Evolutionary conservation across 78 protist species (phyloP).

Genomic region (Dictyostelium intermedium): DNA sequence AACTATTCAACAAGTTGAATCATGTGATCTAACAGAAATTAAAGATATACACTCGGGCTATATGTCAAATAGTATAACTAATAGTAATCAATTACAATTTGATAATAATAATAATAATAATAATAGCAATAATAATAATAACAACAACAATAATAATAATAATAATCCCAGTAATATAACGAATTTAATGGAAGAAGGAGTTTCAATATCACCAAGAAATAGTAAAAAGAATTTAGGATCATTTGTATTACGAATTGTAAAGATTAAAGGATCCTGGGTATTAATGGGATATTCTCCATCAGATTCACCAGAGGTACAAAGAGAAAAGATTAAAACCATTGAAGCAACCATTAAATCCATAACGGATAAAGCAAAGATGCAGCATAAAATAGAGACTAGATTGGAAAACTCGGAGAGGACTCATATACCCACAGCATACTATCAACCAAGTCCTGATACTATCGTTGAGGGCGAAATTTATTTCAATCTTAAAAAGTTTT

Average conservation of each 20-base stretch:
- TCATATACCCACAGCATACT: constrained; percentile 26
- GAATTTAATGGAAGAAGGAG: constrained; percentile 3
- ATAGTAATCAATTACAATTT: neutral
- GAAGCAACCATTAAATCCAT: constrained; percentile 26
- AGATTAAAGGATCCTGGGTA: constrained; percentile 11
- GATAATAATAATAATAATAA: neutral
- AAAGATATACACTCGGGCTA: constrained; percentile 51
- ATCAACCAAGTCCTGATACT: constrained; percentile 23
- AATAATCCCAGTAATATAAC: neutral
- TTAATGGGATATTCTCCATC: constrained; percentile 60
- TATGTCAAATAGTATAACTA: constrained; percentile 3
- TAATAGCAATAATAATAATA: neutral
- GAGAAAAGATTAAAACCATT: constrained; percentile 47
- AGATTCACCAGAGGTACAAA: constrained; percentile 38
- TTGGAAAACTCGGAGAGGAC: constrained; percentile 18
- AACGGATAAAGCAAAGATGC: constrained; percentile 19
- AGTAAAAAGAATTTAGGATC: constrained; percentile 17
- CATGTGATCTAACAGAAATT: constrained; percentile 34
- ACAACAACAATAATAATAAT: neutral
- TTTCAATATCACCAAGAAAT: constrained; percentile 14
- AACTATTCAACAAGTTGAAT: constrained; percentile 16
- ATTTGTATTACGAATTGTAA: constrained; percentile 39
- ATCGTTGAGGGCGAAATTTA: constrained; percentile 45
- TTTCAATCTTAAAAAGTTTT: constrained; percentile 39
- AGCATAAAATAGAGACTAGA: constrained; percentile 6